Base-by-base conservation (phyloP, 1,139 yeast genomes). In the Pichiaceae sp. region DNA sequence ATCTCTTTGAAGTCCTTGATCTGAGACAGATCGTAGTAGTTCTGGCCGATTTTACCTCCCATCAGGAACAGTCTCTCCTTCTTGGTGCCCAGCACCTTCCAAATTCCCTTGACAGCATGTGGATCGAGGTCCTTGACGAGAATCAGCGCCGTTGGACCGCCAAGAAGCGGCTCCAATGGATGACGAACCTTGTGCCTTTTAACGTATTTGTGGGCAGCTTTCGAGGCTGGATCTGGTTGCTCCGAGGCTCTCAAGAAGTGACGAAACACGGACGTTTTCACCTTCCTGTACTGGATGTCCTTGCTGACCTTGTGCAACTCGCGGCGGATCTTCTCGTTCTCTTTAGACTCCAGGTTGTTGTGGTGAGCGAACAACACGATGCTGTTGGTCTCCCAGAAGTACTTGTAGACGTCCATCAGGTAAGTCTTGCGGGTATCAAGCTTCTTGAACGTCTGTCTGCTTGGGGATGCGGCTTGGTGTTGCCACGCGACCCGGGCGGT, bases 71-170 rank as follows among this genome's bases (percentile, higher is more conserved):
- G 63, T 53, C 76, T 78, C 52, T 86, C 96, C 50, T 75, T 77
- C 33, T 82, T 73, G 30, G 64, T 55, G 48, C 76, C 80, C 39
- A 87, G 57, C 29, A 76, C 57, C 52, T 73, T 80, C 49, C 83
- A 61, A 7, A 84, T 74, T 38, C 66, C 65, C 29, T 74, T 72
- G 9, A 87, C 86, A 20, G 64, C 63, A 16, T 62, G 52, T n/a
- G 96, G 96, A 46, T 85, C 80, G 36, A 83, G 66, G 42, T 71
- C 73, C 30, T 75, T 73, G 43, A 86, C 69, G 17, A 82, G 59
- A 38, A 89, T 75, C n/a, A 84, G 69, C 2, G 91, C 94, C 1
- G 95, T 80, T 21, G 96, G 96, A 4, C 97, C 97, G 44, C 64
- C 65, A 42, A 89, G 69, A 43, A 87, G 66, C 17, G 80, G 77